Evolutionary conservation across 306 rosid genomes (phyloP), one percentile per base, ranked within the genome.

Genomic region (Quercus engelmannii): DNA sequence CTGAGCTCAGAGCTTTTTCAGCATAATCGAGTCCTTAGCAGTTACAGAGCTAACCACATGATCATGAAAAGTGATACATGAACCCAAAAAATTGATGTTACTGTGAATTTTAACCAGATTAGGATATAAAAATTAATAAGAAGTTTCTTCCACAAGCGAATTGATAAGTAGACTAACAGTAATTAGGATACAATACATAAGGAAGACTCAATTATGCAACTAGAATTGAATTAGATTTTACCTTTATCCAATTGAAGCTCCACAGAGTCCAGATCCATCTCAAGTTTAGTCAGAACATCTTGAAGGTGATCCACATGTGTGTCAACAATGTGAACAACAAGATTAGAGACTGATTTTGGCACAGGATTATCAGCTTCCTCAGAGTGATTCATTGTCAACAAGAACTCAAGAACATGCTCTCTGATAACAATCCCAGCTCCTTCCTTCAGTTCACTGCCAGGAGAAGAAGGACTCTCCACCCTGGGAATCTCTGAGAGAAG

Each of bases 311-410:
- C 99, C 74, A 95, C 89, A 38, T 93, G 97, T 1, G 99, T 91
- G 79, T 95, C 99, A 78, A 95, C 84, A 73, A 95, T 88, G 77
- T 95, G 99, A 80, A 95, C 96, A 25, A 91, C 88, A 3, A 95
- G 98, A 78, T 93, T 89, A 13, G 99, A 90, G 65, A 88, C 87
- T 46, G 99, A 92, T 78, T 76, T 89, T 6, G 99, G 98, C 76
- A 95, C 97, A 4, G 96, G 97, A 84, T 93, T 93, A 83, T 95
- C 98, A 7, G 98, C 97, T 85, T 95, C 98, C 89, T 93, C 97
- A 10, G 98, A 95, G 83, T 95, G 99, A 86, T 95, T 95, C 98
- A 91, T 93, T 17, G 95, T 95, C 91, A 92, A 81, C 52, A 95
- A 86, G 77, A 95, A 95, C 68, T 95, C 99, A 71, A 95, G 95